Evolutionary conservation across 106 monocot species (phyloP), one percentile per base, ranked within the genome.

Genomic region (Cymbidium sinense): DNA sequence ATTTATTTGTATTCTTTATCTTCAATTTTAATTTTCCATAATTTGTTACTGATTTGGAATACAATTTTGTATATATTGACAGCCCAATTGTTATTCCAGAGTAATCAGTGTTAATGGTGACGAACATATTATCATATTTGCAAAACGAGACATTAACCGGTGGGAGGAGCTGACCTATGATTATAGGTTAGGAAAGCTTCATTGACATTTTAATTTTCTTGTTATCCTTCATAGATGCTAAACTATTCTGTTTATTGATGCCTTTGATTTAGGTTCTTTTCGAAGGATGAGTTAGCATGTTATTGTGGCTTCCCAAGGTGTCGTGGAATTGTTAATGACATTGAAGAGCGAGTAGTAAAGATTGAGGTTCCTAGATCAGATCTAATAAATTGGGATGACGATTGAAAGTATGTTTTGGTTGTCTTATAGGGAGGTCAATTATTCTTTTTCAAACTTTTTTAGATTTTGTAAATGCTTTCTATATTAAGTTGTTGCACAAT

Each of bases 21-120:
- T 39, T 3, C 37, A 39, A n/a, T n/a, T 58, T 20, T 30, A 61
- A 23, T 13, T 67, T 30, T 0, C 31, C 12, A 67, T 23, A 33
- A 12, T 67, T 67, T 23, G 7, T 67, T 67, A 33, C 31, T 67
- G 31, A 67, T 67, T 30, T 30, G 31, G 67, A 67, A 67, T 30
- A 67, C 33, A 13, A 29, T 31, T 33, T 27, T 27, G 25, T 64
- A 8, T 64, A 27, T 58, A n/a, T 31, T 25, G 84, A 75, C 92
- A 99, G 98, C 98, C 98, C 34, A 99, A 99, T 77, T 99, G 98
- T 82, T 95, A 92, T 85, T 99, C 98, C 71, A 94, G 98, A 75
- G 85, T 86, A 55, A 89, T 99, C 75, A 95, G 81, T 75, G 87
- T 99, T 70, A 71, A 82, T 77, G 94, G 94, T 75, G 87, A 89